phyloP scores from a whole-genome alignment of 306 rosid species.

The Lotus japonicus region DNA sequence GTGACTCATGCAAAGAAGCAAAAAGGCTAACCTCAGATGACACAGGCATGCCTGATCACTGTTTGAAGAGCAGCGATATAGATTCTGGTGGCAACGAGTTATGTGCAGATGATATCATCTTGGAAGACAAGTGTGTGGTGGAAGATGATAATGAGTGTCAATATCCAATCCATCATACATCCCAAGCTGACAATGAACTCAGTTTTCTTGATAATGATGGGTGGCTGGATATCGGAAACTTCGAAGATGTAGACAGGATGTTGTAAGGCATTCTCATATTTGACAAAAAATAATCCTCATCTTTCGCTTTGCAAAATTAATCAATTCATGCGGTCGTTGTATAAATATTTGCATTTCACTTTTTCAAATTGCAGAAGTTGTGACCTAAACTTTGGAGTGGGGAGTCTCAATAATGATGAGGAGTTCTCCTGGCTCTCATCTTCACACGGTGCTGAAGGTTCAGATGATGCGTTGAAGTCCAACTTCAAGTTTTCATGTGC shows the following conservation, averaged over 20 bases:
- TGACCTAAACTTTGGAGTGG: slow-evolving; percentile 65
- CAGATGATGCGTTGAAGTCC: slow-evolving; percentile 56
- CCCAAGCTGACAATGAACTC: slow-evolving; percentile 59
- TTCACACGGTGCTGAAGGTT: slow-evolving; percentile 48
- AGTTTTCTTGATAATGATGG: slow-evolving; percentile 69
- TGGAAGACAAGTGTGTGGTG: slow-evolving; percentile 50
- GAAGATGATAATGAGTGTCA: slow-evolving; percentile 40
- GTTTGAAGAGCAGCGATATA: slow-evolving; percentile 39
- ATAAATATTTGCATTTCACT: neutral
- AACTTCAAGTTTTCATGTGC: slow-evolving; percentile 41
- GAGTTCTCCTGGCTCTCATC: slow-evolving; percentile 66
- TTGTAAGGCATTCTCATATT: slow-evolving; percentile 28
- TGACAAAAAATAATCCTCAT: neutral
- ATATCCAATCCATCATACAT: slow-evolving; percentile 43
- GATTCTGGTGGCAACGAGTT: slow-evolving; percentile 42
- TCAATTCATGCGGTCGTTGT: slow-evolving; percentile 3
- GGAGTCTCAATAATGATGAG: slow-evolving; percentile 55
- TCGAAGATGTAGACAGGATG: slow-evolving; percentile 87
- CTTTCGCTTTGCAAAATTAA: slow-evolving; percentile 3
- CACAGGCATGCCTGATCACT: slow-evolving; percentile 34
- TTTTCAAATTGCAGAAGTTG: slow-evolving; percentile 50
- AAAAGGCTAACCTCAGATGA: slow-evolving; percentile 32
- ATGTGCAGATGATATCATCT: slow-evolving; percentile 42
- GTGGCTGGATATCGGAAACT: slow-evolving; percentile 73
- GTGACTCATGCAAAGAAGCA: slow-evolving; percentile 40